Evolutionary conservation across 2,329 filamentous ascomycete genomes (phyloP).

Genomic region (Stachybotrys elegans): DNA sequence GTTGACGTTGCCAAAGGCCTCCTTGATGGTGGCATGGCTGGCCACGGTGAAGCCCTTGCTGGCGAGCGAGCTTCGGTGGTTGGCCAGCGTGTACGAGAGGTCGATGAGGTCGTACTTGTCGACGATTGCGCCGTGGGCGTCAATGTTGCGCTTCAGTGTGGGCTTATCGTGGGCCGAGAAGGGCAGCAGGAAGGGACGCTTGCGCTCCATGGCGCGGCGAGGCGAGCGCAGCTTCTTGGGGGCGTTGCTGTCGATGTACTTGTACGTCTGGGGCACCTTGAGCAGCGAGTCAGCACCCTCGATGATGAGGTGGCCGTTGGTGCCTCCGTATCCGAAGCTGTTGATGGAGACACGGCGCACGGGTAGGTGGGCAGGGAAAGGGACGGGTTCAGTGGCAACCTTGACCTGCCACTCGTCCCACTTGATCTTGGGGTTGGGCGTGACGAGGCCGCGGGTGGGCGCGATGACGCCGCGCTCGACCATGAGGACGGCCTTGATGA

Average conservation of each 20-base stretch:
- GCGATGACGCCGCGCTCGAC: conserved; percentile 15
- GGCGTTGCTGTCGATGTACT: conserved; percentile 2
- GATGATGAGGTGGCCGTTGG: conserved; percentile 19
- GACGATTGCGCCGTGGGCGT: background rate
- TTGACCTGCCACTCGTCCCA: conserved; percentile 18
- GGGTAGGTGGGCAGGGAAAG: conserved; percentile 9
- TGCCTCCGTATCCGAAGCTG: conserved; percentile 21
- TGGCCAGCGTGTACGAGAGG: conserved; percentile 4
- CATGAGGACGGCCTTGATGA: conserved; percentile 17
- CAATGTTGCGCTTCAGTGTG: background rate
- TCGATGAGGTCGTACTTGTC: conserved; percentile 1
- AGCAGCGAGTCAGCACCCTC: conserved; percentile 6
- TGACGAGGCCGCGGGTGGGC: conserved; percentile 14
- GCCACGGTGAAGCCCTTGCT: background rate
- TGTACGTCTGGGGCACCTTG: background rate
- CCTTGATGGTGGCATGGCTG: background rate
- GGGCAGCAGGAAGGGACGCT: conserved; percentile 1
- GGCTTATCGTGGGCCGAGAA: conserved; percentile 4
- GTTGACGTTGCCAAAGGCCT: background rate
- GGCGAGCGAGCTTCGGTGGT: background rate
- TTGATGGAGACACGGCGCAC: conserved; percentile 15
- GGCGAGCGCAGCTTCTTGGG: conserved; percentile 1
- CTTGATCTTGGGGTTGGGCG: conserved; percentile 17
- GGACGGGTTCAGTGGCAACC: conserved; percentile 10
- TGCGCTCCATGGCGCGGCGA: conserved; percentile 1